Evolutionary conservation across 2,329 filamentous ascomycete species (phyloP), one percentile per base, ranked within the genome.

Genomic region (Xylariaceae sp.): DNA sequence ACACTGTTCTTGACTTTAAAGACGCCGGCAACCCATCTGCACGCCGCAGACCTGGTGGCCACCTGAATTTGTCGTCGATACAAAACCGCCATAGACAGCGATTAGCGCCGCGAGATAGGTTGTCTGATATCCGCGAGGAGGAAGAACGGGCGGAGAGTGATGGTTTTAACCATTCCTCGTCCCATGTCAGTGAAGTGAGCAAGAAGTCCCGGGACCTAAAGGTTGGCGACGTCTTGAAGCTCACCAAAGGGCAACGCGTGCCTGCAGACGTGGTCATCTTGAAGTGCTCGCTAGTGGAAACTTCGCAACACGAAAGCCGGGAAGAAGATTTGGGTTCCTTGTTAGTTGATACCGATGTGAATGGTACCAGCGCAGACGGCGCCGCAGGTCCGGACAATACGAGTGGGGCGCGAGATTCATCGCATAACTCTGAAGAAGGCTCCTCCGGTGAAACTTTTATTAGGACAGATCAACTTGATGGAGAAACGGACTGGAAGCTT

Each of bases 401-500:
- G 34, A 68, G 70, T 49, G 59, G 65, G 47, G 69, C 70, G 9
- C 23, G 66, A 1, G 65, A 68, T 35, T 64, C 68, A 41, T 68
- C 72, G 51, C 68, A 63, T 39, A 64, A 66, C 1, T 73, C 75
- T 44, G 73, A 68, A 52, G 73, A 73, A 10, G 74, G 76, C 15
- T 75, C 82, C n/a, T 80, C 81, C 30, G 92, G 92, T 34, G 95
- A 99, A 75, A 93, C 93, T 0, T 99, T 99, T 69, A 97, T 99
- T 70, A 85, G 94, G 61, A 99, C 95, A 1, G 94, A 99, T 73
- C 94, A 99, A 72, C 81, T 99, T 8, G 94, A 99, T 69, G 94
- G 94, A 67, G 94, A 99, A 76, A 99, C 94, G 0, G 94, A 99
- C 71, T 99, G 94, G 95, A 99, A 99, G 75, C 78, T 99, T 58